Evolutionary conservation across 1,284 basidiomycete species (phyloP).

Genomic region (Pulveroboletus ridleyi): DNA sequence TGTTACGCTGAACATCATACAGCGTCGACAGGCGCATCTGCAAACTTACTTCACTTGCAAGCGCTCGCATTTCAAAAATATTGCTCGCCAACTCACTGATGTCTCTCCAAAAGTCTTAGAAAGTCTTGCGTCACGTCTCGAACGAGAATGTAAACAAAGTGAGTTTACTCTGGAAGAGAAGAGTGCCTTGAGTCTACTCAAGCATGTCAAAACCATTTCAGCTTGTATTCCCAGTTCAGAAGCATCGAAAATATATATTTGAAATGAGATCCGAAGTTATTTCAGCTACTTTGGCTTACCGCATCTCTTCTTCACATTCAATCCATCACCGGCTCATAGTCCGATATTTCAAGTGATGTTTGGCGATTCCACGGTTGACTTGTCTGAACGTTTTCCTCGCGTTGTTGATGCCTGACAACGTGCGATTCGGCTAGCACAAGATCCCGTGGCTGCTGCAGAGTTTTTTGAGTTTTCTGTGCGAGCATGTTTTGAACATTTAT

Average conservation of each 20-base stretch:
- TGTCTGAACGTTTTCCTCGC: conserved; percentile 5
- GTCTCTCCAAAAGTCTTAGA: background rate
- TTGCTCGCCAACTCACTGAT: no score
- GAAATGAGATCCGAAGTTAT: no score
- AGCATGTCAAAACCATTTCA: conserved; percentile 18
- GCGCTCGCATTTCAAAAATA: no score
- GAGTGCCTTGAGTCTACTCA: background rate
- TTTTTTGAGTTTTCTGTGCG: conserved; percentile 5
- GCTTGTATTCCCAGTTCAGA: conserved; percentile 16
- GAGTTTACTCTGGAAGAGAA: background rate
- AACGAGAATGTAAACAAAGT: background rate
- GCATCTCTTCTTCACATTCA: conserved; percentile 23
- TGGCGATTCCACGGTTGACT: conserved; percentile 10
- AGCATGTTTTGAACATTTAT: conserved; percentile 7
- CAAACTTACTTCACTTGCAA: background rate
- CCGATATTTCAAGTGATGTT: conserved; percentile 26
- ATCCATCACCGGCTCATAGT: conserved; percentile 18
- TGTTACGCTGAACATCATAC: background rate
- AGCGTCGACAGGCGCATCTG: background rate
- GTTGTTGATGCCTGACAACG: conserved; percentile 6
- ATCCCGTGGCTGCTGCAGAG: conserved; percentile 16
- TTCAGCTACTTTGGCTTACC: conserved; percentile 15
- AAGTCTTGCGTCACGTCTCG: no score
- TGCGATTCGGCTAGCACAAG: conserved; percentile 7
- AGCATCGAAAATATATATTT: no score